These are phyloP conservation scores for Penicillium psychrosexuale DNA, from an alignment of 2,329 filamentous ascomycete genomes.

Conservation along the genomic window DNA sequence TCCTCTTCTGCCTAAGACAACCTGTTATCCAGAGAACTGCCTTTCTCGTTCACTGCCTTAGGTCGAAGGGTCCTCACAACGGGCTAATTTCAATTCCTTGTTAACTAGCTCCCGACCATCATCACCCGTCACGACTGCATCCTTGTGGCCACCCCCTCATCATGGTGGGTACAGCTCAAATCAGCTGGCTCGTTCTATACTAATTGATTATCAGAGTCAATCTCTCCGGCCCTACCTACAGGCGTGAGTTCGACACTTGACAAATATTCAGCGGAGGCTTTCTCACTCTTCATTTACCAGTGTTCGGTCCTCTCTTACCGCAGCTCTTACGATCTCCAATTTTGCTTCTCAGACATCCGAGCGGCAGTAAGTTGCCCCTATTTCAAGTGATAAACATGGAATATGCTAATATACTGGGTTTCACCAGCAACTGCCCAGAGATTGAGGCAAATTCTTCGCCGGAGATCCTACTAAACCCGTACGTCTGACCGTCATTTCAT, in stretches of 20 bases:
- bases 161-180: conserved; percentile 28
- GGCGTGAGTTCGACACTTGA: conserved; percentile 52
- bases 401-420: background rate
- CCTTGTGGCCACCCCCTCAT: conserved; percentile 10
- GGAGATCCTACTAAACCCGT: conserved; percentile 86
- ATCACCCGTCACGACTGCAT: background rate
- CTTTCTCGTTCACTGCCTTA: background rate
- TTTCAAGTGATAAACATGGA: background rate
- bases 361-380: conserved; percentile 51
- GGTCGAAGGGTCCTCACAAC: background rate
- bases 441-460: conserved; percentile 79
- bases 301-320: conserved; percentile 89
- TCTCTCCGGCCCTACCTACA: conserved; percentile 35
- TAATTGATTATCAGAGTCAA: conserved; percentile 16
- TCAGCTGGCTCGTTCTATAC: background rate
- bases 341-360: conserved; percentile 97
- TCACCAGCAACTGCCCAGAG: conserved; percentile 81
- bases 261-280: conserved; percentile 65
- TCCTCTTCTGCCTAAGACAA: conserved; percentile 15
- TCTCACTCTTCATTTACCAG: conserved; percentile 91
- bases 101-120: background rate
- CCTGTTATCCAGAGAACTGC: conserved; percentile 11
- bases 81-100: background rate
- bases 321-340: conserved; percentile 89
- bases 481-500: background rate